These are phyloP conservation scores for Pseudogymnoascus sp. DNA, from an alignment of 2,329 filamentous ascomycete species.

Conservation along the genomic window DNA sequence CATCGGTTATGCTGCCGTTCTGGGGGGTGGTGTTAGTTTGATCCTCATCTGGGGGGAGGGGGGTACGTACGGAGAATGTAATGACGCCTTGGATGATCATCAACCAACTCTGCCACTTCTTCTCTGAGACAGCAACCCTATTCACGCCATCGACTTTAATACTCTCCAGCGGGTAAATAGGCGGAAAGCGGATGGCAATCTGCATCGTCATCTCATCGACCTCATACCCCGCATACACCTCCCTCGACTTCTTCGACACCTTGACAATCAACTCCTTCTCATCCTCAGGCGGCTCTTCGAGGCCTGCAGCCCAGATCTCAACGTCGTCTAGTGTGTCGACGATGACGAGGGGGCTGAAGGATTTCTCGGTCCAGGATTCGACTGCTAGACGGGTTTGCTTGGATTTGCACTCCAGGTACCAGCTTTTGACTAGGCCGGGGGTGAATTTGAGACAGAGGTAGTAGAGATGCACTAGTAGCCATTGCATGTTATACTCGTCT, in stretches of 20 bases:
- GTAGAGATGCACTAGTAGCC: slow-evolving; percentile 78
- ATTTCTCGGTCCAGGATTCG: slow-evolving; percentile 77
- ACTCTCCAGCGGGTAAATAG: slow-evolving; percentile 72
- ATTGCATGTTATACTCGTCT: slow-evolving; percentile 68
- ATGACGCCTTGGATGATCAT: slow-evolving; percentile 85
- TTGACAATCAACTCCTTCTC: slow-evolving; percentile 58
- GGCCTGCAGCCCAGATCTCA: slow-evolving; percentile 52
- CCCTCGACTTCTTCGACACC: slow-evolving; percentile 60
- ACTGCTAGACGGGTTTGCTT: slow-evolving; percentile 74
- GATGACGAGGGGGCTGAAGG: slow-evolving; percentile 67
- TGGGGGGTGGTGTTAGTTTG: slow-evolving; percentile 21
- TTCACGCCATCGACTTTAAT: slow-evolving; percentile 70
- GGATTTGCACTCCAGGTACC: slow-evolving; percentile 76
- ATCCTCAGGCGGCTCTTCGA: slow-evolving; percentile 41
- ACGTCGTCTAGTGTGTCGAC: slow-evolving; percentile 59
- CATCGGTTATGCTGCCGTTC: slow-evolving; percentile 83
- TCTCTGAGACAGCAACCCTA: slow-evolving; percentile 79
- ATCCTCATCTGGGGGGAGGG: neutral
- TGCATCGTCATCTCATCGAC: slow-evolving; percentile 80
- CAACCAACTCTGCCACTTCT: slow-evolving; percentile 89
- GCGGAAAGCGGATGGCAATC: slow-evolving; percentile 73
- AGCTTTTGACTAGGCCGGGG: slow-evolving; percentile 70
- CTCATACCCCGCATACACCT: slow-evolving; percentile 76
- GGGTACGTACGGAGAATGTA: slow-evolving; percentile 61
- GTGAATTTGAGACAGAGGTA: slow-evolving; percentile 72